These are phyloP conservation scores for Colletotrichum cereale DNA, from an alignment of 2,329 filamentous ascomycete species.

Conservation along the genomic window DNA sequence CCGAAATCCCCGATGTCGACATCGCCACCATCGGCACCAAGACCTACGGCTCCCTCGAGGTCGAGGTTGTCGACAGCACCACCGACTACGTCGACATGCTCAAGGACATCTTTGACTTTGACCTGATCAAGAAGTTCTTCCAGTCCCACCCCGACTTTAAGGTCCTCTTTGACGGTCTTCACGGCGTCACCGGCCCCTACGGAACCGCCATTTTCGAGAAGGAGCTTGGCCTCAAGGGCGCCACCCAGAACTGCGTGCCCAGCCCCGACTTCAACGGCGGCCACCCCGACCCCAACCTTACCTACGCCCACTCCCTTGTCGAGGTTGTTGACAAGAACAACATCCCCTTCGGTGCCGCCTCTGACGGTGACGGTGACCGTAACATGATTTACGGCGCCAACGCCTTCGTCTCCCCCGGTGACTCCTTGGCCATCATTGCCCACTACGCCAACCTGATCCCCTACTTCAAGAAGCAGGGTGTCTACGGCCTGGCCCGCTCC, in stretches of 20 bases:
- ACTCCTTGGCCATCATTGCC: slow-evolving; percentile 97
- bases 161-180: slow-evolving; percentile 93
- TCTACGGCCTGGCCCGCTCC: slow-evolving; percentile 93
- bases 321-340: slow-evolving; percentile 91
- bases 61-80: slow-evolving; percentile 95
- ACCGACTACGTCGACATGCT: slow-evolving; percentile 94
- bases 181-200: slow-evolving; percentile 95
- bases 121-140: slow-evolving; percentile 95
- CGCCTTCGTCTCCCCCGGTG: slow-evolving; percentile 95
- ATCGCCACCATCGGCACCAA: slow-evolving; percentile 84
- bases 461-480: slow-evolving; percentile 97
- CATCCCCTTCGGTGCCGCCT: slow-evolving; percentile 96
- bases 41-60: slow-evolving; percentile 87
- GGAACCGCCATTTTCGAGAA: slow-evolving; percentile 94
- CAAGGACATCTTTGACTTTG: slow-evolving; percentile 99
- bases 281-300: slow-evolving; percentile 97
- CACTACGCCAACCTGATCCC: slow-evolving; percentile 97
- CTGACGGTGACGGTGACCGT: slow-evolving; percentile 96
- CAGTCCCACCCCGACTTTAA: slow-evolving; percentile 90
- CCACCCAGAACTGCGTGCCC: slow-evolving; percentile 91
- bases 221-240: slow-evolving; percentile 84
- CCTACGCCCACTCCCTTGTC: slow-evolving; percentile 94
- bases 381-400: slow-evolving; percentile 99
- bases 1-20: slow-evolving; percentile 88
- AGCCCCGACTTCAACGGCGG: slow-evolving; percentile 96